Evolutionary conservation across 2,329 filamentous ascomycete species (phyloP), one percentile per base, ranked within the genome.

Genomic region (Ceratocystiopsis sp.): DNA sequence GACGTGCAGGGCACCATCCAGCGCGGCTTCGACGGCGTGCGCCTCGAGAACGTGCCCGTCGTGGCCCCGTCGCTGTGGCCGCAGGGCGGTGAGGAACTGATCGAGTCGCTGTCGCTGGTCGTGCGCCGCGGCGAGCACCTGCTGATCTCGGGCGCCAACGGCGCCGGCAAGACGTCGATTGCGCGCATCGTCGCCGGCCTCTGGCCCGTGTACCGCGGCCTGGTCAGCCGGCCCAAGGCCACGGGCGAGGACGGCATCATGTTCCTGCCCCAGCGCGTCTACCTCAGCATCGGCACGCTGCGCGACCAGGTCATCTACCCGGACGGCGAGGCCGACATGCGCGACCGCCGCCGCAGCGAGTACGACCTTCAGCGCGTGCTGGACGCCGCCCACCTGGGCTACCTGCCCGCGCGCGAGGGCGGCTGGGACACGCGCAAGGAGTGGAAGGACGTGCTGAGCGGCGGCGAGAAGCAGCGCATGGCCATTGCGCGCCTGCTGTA

Each of bases 231-330:
- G 1, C 89, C 91, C 3, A 84, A 91, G 55, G 71, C 66, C 35
- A 73, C 75, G 37, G 86, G 86, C 35, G 71, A 80, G 48, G 89
- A 96, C 50, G 91, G 91, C 46, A 93, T 98, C 63, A 96, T 98
- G 87, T 96, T 98, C 63, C 71, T 98, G 12, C 91, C 91, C 0
- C 91, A 98, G 59, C 73, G 89, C 15, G 86, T 89, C 0, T 96
- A 96, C 55, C 73, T 96, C 33, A 89, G 80, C 58, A 82, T 89
- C 18, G 91, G 91, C 34, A 96, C 91, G 1, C 68, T 96, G 11
- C 80, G 91, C 21, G 93, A 98, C 54, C 93, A 98, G 63, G 85
- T 98, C 54, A 95, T 96, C 56, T 98, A 98, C 53, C 91, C 91
- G 0, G 86, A 98, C 53, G 89, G 85, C 8, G 89, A 93, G 57